Evolutionary conservation across 2,329 filamentous ascomycete species (phyloP), one percentile per base, ranked within the genome.

Genomic region (Arthroderma uncinatum): DNA sequence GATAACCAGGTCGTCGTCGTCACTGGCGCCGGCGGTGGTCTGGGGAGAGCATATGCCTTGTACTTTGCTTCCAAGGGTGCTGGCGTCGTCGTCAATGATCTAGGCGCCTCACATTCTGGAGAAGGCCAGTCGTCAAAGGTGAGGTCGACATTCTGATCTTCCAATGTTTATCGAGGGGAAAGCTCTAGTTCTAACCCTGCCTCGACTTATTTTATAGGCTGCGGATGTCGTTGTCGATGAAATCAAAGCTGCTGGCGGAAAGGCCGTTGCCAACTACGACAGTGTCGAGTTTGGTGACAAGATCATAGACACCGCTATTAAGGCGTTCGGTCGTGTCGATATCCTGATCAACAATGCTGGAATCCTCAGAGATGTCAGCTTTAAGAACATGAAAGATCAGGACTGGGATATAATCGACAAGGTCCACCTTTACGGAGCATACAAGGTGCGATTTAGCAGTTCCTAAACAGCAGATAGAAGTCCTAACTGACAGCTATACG

Each of bases 261-360:
- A 95, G 74, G 93, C 93, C 59, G 91, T 95, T 53, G 90, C 92
- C 74, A 97, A 96, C 82, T 97, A 97, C 80, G 87, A 98, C 78
- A 77, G 74, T 60, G 75, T 78, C 56, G 89, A 93, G 77, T 81
- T 92, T 67, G 93, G 93, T 67, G 92, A 97, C 60, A 86, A 82
- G 74, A 97, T 98, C 73, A 94, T 98, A 75, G 92, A 77, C 21
- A 76, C 75, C 14, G 75, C 75, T 34, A 74, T 78, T 61, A 73
- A 76, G 65, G 68, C 67, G 61, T 78, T 77, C 57, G 75, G 75
- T 64, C 88, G 92, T 67, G 82, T 98, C 74, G 92, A 98, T 73
- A 78, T 98, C 62, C 84, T 98, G 66, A 86, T 98, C 76, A 98
- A 98, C 81, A 98, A 97, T 71, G 93, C 93, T 60, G 92, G 93